Conservation (phyloP, 2,329 filamentous ascomycete species). For the Neoascochyta sp. region DNA sequence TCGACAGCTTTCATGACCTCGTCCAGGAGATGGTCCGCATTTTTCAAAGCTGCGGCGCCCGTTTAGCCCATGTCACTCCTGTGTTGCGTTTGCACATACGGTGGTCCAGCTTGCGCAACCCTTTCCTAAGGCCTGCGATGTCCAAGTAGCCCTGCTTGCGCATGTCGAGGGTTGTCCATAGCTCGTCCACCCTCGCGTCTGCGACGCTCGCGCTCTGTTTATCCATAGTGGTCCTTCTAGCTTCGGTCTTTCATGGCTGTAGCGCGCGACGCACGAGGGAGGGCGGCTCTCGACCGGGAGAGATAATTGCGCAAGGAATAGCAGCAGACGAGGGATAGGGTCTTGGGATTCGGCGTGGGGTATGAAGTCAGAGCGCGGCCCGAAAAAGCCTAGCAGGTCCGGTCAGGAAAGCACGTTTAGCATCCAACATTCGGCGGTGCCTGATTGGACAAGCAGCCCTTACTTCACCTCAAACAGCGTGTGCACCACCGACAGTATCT, state of each 20-base stretch:
- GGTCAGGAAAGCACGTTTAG: constrained; percentile 12
- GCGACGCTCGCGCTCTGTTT: constrained; percentile 73
- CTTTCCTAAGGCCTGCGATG: constrained; percentile 76
- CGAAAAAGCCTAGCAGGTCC: constrained; percentile 22
- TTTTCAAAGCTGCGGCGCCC: constrained; percentile 65
- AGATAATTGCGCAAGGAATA: constrained; percentile 21
- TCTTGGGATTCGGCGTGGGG: constrained; percentile 25
- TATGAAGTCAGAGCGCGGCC: constrained; percentile 28
- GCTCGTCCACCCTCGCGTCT: constrained; percentile 74
- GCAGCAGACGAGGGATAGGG: constrained; percentile 14
- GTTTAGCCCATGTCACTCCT: constrained; percentile 13
- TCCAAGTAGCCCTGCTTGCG: constrained; percentile 75
- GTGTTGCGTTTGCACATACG: constrained; percentile 54
- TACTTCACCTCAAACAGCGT: constrained; percentile 1
- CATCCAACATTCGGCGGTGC: constrained; percentile 9
- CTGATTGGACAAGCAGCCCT: constrained; percentile 13
- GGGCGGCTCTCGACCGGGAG: constrained; percentile 18
- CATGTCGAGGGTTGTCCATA: constrained; percentile 81
- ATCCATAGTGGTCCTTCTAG: constrained; percentile 56
- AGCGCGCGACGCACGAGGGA: constrained; percentile 20
- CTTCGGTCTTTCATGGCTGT: constrained; percentile 40
- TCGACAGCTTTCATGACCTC: constrained; percentile 81
- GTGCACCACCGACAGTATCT: no score
- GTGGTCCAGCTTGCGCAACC: constrained; percentile 84
- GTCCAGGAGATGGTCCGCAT: constrained; percentile 80